These are phyloP conservation scores for Paragyromitra xinjiangensis DNA, from an alignment of 495 filamentous ascomycete species.

Conservation along the genomic window DNA sequence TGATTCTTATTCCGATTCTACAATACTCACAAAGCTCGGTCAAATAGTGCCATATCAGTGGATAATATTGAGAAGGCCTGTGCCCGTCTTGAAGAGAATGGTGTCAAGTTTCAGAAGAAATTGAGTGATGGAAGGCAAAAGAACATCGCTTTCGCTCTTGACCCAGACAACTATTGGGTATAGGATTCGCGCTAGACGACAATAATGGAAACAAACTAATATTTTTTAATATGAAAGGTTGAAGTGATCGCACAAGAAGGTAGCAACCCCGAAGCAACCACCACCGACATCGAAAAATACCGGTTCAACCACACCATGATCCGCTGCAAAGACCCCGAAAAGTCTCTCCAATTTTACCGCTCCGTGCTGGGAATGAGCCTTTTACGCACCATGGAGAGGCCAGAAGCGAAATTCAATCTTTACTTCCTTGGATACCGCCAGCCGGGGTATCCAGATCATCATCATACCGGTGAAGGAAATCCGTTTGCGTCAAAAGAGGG, in stretches of 20 bases:
- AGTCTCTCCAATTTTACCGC: constrained; percentile 87
- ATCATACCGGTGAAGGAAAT: constrained; percentile 63
- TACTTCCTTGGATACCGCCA: constrained; percentile 86
- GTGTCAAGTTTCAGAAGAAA: constrained; percentile 94
- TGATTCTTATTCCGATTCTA: neutral
- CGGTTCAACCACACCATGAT: constrained; percentile 86
- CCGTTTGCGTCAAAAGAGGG: constrained; percentile 76
- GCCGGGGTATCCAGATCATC: constrained; percentile 34
- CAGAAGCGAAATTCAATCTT: constrained; percentile 79
- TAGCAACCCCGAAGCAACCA: constrained; percentile 64
- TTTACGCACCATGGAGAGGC: constrained; percentile 74
- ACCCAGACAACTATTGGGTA: constrained; percentile 95
- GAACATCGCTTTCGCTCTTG: constrained; percentile 88
- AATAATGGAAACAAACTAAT: constrained; percentile 57
- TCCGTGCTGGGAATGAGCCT: constrained; percentile 88
- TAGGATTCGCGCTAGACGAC: constrained; percentile 62
- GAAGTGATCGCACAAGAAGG: constrained; percentile 63
- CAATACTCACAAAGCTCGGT: constrained; percentile 15
- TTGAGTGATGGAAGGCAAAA: constrained; percentile 86
- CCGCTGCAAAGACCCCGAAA: constrained; percentile 87
- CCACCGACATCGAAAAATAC: constrained; percentile 42
- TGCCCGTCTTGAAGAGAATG: constrained; percentile 84
- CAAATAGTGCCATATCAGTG: constrained; percentile 75
- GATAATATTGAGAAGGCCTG: constrained; percentile 92
- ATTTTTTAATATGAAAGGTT: constrained; percentile 62